phyloP scores from a whole-genome alignment of 257 asterid genomes.

The Buddleja alternifolia region DNA sequence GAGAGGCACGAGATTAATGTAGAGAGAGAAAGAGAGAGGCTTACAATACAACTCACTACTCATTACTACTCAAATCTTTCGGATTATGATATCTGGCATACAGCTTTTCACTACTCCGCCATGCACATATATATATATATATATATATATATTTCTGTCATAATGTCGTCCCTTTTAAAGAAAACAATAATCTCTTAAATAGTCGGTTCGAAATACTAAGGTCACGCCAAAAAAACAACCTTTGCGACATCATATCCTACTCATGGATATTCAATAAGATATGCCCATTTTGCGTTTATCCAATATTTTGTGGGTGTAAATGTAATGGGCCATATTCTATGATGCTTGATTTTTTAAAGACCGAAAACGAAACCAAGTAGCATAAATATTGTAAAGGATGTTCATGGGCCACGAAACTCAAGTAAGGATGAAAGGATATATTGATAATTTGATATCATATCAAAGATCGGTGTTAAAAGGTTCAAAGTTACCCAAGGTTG shows the following conservation, averaged over 20 bases:
- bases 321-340: slow-evolving; percentile 14
- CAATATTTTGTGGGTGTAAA: neutral
- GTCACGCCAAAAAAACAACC: slow-evolving; percentile 10
- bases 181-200: too few relatives aligned
- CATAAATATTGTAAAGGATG: neutral
- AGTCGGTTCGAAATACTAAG: slow-evolving; percentile 23
- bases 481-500: too few relatives aligned
- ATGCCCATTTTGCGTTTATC: neutral
- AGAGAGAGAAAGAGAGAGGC: slow-evolving; percentile 22
- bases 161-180: neutral
- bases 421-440: too few relatives aligned
- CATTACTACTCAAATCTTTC: slow-evolving; percentile 32
- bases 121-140: slow-evolving; percentile 30
- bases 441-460: too few relatives aligned
- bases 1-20: slow-evolving; percentile 8
- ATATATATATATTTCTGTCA: slow-evolving; percentile 17
- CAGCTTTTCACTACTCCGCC: slow-evolving; percentile 42
- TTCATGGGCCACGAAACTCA: slow-evolving; percentile 3
- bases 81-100: slow-evolving; percentile 28
- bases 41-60: slow-evolving; percentile 1
- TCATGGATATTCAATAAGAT: neutral
- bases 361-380: neutral
- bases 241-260: neutral
- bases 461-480: too few relatives aligned
- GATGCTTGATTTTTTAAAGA: slow-evolving; percentile 15